Conservation (phyloP, 2,329 filamentous ascomycete genomes). For the Dothistroma septosporum region DNA sequence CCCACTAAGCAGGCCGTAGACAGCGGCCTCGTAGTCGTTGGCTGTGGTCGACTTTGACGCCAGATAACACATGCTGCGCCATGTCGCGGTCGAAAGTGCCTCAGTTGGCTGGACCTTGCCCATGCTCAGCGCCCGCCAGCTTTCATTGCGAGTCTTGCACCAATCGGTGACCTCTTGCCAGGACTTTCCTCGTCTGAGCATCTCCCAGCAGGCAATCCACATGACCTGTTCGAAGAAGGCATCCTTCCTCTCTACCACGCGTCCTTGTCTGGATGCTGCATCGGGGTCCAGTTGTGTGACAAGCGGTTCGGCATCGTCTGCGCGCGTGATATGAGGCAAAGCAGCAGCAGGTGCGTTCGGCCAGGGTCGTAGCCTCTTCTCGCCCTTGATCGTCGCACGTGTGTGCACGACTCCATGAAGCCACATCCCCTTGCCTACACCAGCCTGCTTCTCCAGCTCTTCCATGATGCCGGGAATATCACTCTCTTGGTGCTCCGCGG, state of each 20-base stretch:
- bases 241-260: constrained; percentile 74
- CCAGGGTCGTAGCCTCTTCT: constrained; percentile 69
- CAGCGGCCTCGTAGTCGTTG: constrained; percentile 78
- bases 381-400: constrained; percentile 79
- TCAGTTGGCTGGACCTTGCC: constrained; percentile 50
- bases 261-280: constrained; percentile 72
- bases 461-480: constrained; percentile 72
- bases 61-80: constrained; percentile 73
- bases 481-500: constrained; percentile 62
- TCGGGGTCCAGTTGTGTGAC: constrained; percentile 92
- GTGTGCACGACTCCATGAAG: constrained; percentile 91
- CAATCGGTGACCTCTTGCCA: constrained; percentile 74
- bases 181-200: constrained; percentile 77
- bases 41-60: constrained; percentile 63
- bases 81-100: constrained; percentile 47
- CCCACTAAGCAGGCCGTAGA: constrained; percentile 85
- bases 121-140: constrained; percentile 82
- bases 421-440: constrained; percentile 71
- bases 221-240: constrained; percentile 84
- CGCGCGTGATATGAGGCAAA: constrained; percentile 42
- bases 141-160: constrained; percentile 79
- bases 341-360: constrained; percentile 47
- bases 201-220: constrained; percentile 92
- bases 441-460: constrained; percentile 62
- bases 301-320: constrained; percentile 58